Conservation (phyloP, 805 yeast species). For the Vanderwaltozyma tropicalis region DNA sequence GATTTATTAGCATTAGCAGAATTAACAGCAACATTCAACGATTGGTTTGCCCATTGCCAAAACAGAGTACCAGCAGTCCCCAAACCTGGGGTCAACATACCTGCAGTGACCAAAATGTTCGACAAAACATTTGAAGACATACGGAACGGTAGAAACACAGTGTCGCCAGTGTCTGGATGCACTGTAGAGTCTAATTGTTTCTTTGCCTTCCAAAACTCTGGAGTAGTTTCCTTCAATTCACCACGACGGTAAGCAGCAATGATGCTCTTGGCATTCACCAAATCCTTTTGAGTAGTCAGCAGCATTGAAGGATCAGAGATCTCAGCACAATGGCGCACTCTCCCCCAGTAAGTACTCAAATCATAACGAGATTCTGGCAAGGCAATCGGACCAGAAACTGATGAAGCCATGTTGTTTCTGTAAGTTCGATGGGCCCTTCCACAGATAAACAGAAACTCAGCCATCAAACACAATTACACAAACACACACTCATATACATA, state of each 20-base stretch:
- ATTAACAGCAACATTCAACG: slow-evolving; percentile 92
- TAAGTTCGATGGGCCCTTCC: neutral
- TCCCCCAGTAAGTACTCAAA: slow-evolving; percentile 76
- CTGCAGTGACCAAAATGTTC: slow-evolving; percentile 88
- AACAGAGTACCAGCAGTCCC: slow-evolving; percentile 85
- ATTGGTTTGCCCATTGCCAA: slow-evolving; percentile 98
- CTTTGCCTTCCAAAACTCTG: slow-evolving; percentile 84
- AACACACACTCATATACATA: neutral
- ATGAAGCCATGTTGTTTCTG: slow-evolving; percentile 58
- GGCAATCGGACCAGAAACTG: slow-evolving; percentile 71
- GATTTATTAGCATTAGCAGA: slow-evolving; percentile 94
- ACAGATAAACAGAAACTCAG: neutral
- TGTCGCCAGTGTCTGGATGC: slow-evolving; percentile 95
- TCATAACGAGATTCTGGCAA: slow-evolving; percentile 78
- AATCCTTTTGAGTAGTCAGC: slow-evolving; percentile 53
- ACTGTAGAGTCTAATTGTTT: slow-evolving; percentile 79
- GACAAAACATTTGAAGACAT: slow-evolving; percentile 95
- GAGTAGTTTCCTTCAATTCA: slow-evolving; percentile 49
- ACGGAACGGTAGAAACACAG: slow-evolving; percentile 86
- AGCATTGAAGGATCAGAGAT: slow-evolving; percentile 89
- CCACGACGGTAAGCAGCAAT: slow-evolving; percentile 71
- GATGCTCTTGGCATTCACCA: slow-evolving; percentile 51
- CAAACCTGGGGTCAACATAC: slow-evolving; percentile 93
- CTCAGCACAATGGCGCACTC: slow-evolving; percentile 89
- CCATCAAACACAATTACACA: neutral